Base-by-base conservation (phyloP, 148 eudicot genomes). In the Drosera capensis region DNA sequence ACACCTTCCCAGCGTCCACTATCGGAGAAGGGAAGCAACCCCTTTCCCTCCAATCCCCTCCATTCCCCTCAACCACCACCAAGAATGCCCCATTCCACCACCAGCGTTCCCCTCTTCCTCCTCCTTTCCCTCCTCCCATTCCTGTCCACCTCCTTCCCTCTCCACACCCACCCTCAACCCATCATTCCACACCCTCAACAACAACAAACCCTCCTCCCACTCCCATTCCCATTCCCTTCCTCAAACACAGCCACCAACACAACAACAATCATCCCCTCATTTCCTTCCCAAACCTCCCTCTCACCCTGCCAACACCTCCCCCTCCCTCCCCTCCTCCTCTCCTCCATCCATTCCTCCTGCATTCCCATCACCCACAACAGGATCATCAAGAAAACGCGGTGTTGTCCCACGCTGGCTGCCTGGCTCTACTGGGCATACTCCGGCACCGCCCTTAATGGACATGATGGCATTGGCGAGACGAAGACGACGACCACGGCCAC, bases 381-480 rank as follows among this genome's bases (percentile, higher is more conserved):
- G 15, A 57, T 63, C 31, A 56, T 74, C 56, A 64, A 49, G 52
- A 74, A 62, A 14, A 54, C 20, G 54, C 62, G 59, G 20, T 86
- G 94, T 72, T 86, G 96, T 72, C 96, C 96, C 0, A 80, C 79
- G 9, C 73, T 86, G 3, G 87, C 86, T 9, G 71, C 93, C 23
- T 81, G 87, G 84, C 71, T 86, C 36, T 86, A 78, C 72, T 68
- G 84, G 31, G 76, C 87, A 1, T 86, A 75, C 66, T 64, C 84
- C 0, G 42, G 42, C 4, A 75, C 84, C 2, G 79, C 79, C 1
- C 64, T 78, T 2, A 46, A 55, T 23, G 12, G 41, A 13, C 19
- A 23, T 0, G 25, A 47, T 15, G 18, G 23, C 38, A 14, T n/a
- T 11, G 20, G n/a, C 20, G 23, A 7, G 22, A 6, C 23, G 23